Conservation (phyloP, 306 rosid genomes). For the Erythrophleum fordii region DNA sequence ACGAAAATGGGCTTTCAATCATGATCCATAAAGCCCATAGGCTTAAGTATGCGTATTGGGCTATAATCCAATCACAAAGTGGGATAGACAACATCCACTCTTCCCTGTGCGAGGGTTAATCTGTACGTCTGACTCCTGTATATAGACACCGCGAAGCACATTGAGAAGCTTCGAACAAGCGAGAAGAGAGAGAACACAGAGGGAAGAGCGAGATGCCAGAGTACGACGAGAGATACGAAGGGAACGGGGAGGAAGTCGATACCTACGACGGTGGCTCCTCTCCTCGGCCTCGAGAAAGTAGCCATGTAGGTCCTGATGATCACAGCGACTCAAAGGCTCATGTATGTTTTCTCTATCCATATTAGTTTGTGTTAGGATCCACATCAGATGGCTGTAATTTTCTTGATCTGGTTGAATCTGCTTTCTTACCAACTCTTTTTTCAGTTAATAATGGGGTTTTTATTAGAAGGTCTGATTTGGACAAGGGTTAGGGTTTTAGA, state of each 20-base stretch:
- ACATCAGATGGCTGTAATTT: background rate
- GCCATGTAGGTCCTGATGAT: slow-evolving; percentile 51
- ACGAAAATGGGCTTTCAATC: too few relatives aligned
- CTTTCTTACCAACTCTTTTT: background rate
- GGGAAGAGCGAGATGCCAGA: slow-evolving; percentile 62
- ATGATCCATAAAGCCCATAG: too few relatives aligned
- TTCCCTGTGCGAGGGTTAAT: background rate
- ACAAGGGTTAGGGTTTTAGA: slow-evolving; percentile 41
- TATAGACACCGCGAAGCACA: background rate
- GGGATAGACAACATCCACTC: background rate
- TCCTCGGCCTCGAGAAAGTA: slow-evolving; percentile 60
- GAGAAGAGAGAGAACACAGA: background rate
- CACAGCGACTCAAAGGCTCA: slow-evolving; percentile 75
- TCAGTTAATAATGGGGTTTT: background rate
- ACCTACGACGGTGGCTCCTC: slow-evolving; percentile 58
- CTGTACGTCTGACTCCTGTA: background rate
- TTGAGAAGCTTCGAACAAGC: background rate
- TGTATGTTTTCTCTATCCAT: slow-evolving; percentile 41
- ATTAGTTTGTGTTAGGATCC: background rate
- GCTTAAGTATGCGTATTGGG: too few relatives aligned
- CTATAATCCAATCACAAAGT: too few relatives aligned
- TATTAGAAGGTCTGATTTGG: background rate
- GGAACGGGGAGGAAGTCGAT: slow-evolving; percentile 66
- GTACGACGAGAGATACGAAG: slow-evolving; percentile 78
- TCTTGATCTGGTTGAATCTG: background rate